Evolutionary conservation across 2,329 filamentous ascomycete genomes (phyloP), one percentile per base, ranked within the genome.

Genomic region (Cryphonectria nitschkei): DNA sequence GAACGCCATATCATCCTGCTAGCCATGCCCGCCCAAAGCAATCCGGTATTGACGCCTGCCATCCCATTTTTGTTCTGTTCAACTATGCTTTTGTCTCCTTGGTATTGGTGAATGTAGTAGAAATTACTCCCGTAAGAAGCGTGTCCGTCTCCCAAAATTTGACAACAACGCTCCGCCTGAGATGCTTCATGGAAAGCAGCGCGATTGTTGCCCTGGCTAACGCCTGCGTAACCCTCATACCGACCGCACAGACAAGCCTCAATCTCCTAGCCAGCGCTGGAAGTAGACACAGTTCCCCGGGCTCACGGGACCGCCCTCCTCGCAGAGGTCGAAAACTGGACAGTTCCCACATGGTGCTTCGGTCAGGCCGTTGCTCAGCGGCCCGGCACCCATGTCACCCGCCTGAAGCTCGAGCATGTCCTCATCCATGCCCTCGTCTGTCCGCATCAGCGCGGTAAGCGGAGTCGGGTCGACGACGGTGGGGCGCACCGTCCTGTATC

Each of bases 231-330:
- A 7, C 26, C 5, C 52, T 14, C 13, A 32, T 32, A 1, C 4
- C 7, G 19, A 39, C 32, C 43, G 19, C 16, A 8, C 11, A n/a
- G 32, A 16, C 19, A 14, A 5, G 65, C 37, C n/a, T 80, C 75
- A 80, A 65, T 85, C 82, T 0, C 83, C 87, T 62, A 98, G 81
- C 96, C 96, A 99, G 67, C 90, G 88, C 74, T 92, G 88, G 78
- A 97, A 98, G 79, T 99, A 99, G 68, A 94, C 92, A 81, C 96
- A 99, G 66, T 92, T 97, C 74, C 90, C 92, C 0, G 95, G 93
- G 76, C 92, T 97, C 32, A 99, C 94, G 0, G 94, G 93, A 0
- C 95, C 95, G 8, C 94, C 94, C 72, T 97, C 93, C 74, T 93
- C 92, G 79, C 96, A 99, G 1, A 98, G 86, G 70, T 96, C 92